A percentile compares a stretch with the other conserved stretches of the same genome.
phyloP scores from a whole-genome alignment of 2,329 filamentous ascomycete genomes.

The Cladosporium velox region DNA sequence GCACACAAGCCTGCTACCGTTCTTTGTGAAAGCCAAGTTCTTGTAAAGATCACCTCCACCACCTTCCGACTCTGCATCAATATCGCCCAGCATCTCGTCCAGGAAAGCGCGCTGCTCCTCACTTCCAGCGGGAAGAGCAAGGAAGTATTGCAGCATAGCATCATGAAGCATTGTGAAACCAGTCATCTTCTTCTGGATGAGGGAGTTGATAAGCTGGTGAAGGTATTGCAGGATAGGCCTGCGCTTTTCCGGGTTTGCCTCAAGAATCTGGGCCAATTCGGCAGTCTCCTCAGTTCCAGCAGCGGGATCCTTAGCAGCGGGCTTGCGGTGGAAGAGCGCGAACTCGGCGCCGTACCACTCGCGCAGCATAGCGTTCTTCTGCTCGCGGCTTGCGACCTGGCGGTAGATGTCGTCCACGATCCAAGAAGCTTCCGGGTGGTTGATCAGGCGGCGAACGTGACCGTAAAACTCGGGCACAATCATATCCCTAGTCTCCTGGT shows the following conservation, averaged over 20 bases:
- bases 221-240: conserved; percentile 83
- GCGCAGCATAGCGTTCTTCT: conserved; percentile 80
- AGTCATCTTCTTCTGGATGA: conserved; percentile 94
- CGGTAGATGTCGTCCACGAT: conserved; percentile 97
- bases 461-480: conserved; percentile 96
- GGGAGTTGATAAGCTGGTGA: conserved; percentile 81
- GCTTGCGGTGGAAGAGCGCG: conserved; percentile 71
- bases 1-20: conserved; percentile 78
- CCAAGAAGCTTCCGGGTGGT: conserved; percentile 95
- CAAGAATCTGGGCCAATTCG: conserved; percentile 75
- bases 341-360: conserved; percentile 99
- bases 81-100: conserved; percentile 87
- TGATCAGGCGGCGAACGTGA: conserved; percentile 87
- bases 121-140: conserved; percentile 73
- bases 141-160: conserved; percentile 95
- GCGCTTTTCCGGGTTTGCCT: conserved; percentile 79
- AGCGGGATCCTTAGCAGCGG: conserved; percentile 39
- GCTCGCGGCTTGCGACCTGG: conserved; percentile 78
- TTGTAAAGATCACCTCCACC: conserved; percentile 81
- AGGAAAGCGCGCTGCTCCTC: conserved; percentile 85
- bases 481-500: conserved; percentile 80
- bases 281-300: conserved; percentile 44
- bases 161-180: conserved; percentile 98
- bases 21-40: conserved; percentile 94
- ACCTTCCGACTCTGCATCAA: conserved; percentile 56